A percentile compares a stretch with the other conserved stretches of the same genome.
These are phyloP conservation scores for Typha latifolia DNA, from an alignment of 176 grass and related monocot species.

Conservation along the genomic window DNA sequence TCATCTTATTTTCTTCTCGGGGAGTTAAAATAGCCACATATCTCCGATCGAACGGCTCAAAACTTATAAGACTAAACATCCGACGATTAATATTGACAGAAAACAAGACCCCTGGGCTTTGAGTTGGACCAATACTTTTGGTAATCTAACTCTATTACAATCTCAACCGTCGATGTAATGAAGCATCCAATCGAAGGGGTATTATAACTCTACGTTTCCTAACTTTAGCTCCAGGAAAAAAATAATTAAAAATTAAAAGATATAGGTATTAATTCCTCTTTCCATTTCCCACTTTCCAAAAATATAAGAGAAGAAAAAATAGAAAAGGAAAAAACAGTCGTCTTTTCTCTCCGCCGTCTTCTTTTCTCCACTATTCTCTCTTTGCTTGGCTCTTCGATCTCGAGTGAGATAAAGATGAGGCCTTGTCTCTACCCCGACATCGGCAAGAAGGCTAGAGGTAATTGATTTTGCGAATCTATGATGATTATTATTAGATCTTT, in stretches of 20 bases:
- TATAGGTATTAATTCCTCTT: not conserved
- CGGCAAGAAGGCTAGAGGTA: conserved; percentile 59
- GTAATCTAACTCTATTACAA: no score
- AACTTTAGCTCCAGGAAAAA: no score
- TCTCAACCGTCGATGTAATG: no score
- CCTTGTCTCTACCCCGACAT: conserved; percentile 56
- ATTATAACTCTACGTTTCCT: no score
- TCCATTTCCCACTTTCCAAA: not conserved
- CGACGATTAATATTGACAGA: no score
- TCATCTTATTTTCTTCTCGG: not conserved
- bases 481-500: not conserved
- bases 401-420: conserved; percentile 8
- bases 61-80: no score
- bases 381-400: not conserved
- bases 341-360: not conserved
- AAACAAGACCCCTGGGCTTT: no score
- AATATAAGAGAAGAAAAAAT: not conserved
- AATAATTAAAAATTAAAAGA: no score
- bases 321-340: not conserved
- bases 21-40: no score
- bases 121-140: no score
- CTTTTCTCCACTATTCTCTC: not conserved
- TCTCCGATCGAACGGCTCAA: no score
- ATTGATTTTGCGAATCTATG: not conserved
- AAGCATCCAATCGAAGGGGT: no score